Percentiles rank a stretch among this genome's conserved stretches.
Evolutionary conservation across 805 yeast genomes (phyloP).

Genomic region (Jamesozyma lodderae): DNA sequence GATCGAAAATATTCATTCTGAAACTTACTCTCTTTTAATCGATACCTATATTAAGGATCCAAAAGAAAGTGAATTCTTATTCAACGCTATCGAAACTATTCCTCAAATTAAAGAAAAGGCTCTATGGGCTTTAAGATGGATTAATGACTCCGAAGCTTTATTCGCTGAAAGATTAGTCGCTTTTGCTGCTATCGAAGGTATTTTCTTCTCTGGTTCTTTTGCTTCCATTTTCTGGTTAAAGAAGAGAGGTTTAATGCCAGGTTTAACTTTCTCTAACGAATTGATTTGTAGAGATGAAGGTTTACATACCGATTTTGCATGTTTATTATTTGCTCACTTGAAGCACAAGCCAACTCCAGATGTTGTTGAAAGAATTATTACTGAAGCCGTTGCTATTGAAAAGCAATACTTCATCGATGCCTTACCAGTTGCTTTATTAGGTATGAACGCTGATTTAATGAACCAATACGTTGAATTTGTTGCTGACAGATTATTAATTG

Average conservation of each 20-base stretch:
- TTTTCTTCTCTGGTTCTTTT: constrained; percentile 95
- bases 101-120: constrained; percentile 97
- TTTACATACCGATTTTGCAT: constrained; percentile 96
- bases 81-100: constrained; percentile 92
- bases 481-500: constrained; percentile 88
- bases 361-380: constrained; percentile 76
- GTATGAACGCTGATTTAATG: constrained; percentile 92
- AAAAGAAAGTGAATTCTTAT: constrained; percentile 78
- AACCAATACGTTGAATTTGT: constrained; percentile 96
- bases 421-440: constrained; percentile 82
- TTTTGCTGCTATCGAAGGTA: constrained; percentile 98
- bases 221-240: constrained; percentile 98
- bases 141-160: constrained; percentile 74
- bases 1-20: constrained; percentile 99
- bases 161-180: constrained; percentile 96
- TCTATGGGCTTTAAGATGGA: constrained; percentile 98
- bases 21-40: constrained; percentile 88
- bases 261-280: constrained; percentile 95
- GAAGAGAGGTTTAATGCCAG: constrained; percentile 99
- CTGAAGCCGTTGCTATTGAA: constrained; percentile 93
- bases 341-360: constrained; percentile 75
- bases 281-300: constrained; percentile 98
- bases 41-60: constrained; percentile 96
- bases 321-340: constrained; percentile 86
- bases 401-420: constrained; percentile 93